Conservation (phyloP, 2,329 filamentous ascomycete genomes). For the Aspergillus viridinutans region DNA sequence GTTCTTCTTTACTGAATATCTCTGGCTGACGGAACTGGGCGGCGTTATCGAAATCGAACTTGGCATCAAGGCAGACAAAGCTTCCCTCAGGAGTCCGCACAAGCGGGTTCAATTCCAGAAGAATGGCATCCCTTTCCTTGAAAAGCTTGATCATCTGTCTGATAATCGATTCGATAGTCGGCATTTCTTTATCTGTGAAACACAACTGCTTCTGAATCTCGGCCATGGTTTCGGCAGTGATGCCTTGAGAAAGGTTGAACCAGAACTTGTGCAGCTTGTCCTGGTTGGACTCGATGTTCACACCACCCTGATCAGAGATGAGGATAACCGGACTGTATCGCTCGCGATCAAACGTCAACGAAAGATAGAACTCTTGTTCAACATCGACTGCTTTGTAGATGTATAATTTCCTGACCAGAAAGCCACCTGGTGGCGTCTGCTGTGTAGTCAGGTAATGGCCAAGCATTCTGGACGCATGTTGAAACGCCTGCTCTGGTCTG, state of each 20-base stretch:
- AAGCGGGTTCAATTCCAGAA: slow-evolving; percentile 43
- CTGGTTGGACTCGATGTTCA: slow-evolving; percentile 27
- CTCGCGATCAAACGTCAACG: slow-evolving; percentile 44
- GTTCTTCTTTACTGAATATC: slow-evolving; percentile 38
- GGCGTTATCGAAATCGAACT: slow-evolving; percentile 49
- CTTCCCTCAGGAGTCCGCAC: slow-evolving; percentile 22
- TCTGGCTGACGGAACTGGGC: slow-evolving; percentile 41
- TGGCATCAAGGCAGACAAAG: slow-evolving; percentile 37
- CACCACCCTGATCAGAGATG: slow-evolving; percentile 31
- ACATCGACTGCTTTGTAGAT: slow-evolving; percentile 31
- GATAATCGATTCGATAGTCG: slow-evolving; percentile 26
- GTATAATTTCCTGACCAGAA: slow-evolving; percentile 32
- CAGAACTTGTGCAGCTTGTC: slow-evolving; percentile 24
- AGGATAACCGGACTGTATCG: slow-evolving; percentile 36
- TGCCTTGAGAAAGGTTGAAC: slow-evolving; percentile 21
- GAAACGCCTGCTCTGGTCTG: slow-evolving; percentile 23
- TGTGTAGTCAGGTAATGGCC: slow-evolving; percentile 25
- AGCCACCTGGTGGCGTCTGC: slow-evolving; percentile 24
- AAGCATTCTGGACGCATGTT: slow-evolving; percentile 27
- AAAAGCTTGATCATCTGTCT: slow-evolving; percentile 36
- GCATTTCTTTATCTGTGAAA: slow-evolving; percentile 23
- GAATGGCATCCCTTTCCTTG: slow-evolving; percentile 44
- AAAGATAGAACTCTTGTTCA: slow-evolving; percentile 39
- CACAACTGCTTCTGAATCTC: slow-evolving; percentile 20
- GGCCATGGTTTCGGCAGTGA: slow-evolving; percentile 20